Evolutionary conservation across 2,329 filamentous ascomycete species (phyloP).

Genomic region (Talaromyces pinophilus): DNA sequence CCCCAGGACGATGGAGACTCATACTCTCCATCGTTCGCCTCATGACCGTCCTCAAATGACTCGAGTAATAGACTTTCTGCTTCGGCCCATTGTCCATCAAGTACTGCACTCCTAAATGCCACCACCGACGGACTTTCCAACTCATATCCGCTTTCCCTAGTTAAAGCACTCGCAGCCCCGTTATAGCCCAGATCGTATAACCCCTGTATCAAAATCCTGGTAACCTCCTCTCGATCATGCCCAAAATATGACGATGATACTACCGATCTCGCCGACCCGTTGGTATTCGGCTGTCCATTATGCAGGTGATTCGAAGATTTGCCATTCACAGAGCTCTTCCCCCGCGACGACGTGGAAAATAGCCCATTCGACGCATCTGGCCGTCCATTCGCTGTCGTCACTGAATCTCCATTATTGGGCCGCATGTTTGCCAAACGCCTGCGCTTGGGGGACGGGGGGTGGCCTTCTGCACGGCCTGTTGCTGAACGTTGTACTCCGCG

Average conservation of each 20-base stretch:
- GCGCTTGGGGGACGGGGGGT: constrained; percentile 55
- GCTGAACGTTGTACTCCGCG: constrained; percentile 26
- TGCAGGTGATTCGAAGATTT: constrained; percentile 39
- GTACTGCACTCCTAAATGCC: constrained; percentile 77
- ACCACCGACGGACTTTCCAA: constrained; percentile 84
- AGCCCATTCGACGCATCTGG: constrained; percentile 60
- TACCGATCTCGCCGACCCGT: constrained; percentile 40
- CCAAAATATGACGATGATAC: constrained; percentile 66
- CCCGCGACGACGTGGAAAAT: constrained; percentile 45
- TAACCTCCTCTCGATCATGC: constrained; percentile 90
- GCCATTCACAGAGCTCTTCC: constrained; percentile 58
- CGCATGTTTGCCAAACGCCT: constrained; percentile 64
- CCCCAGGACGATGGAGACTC: constrained; percentile 38
- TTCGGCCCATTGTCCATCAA: constrained; percentile 77
- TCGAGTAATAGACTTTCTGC: constrained; percentile 79
- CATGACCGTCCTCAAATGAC: constrained; percentile 41
- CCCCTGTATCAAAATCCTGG: constrained; percentile 87
- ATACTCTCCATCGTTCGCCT: constrained; percentile 45
- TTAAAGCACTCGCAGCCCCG: constrained; percentile 71
- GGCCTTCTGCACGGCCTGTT: constrained; percentile 34
- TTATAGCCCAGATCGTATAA: constrained; percentile 85
- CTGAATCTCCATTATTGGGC: constrained; percentile 55
- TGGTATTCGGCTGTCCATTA: constrained; percentile 43
- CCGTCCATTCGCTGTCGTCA: constrained; percentile 58
- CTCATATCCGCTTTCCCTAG: constrained; percentile 79